These are phyloP conservation scores for Fusarium vanettenii DNA, from an alignment of 2,329 filamentous ascomycete species.

Conservation along the genomic window DNA sequence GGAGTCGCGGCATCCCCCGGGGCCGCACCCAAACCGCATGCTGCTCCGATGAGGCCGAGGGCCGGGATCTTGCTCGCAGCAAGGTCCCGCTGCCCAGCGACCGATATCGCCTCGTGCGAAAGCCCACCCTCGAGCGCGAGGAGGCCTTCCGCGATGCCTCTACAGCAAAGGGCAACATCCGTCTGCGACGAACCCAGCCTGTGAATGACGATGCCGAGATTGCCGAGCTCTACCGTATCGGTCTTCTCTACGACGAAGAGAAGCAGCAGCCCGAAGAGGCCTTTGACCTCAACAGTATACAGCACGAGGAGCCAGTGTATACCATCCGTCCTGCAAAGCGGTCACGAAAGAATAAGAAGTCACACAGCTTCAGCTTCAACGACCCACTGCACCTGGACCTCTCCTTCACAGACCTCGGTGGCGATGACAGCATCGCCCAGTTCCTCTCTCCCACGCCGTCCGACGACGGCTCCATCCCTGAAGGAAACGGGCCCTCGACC, in stretches of 20 bases:
- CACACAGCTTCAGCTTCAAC: slow-evolving; percentile 37
- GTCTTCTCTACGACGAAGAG: slow-evolving; percentile 58
- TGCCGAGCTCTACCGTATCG: slow-evolving; percentile 57
- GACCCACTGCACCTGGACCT: slow-evolving; percentile 52
- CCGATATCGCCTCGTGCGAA: slow-evolving; percentile 46
- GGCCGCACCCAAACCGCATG: slow-evolving; percentile 18
- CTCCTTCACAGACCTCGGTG: slow-evolving; percentile 56
- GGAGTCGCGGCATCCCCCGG: slow-evolving; percentile 25
- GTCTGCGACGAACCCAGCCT: slow-evolving; percentile 36
- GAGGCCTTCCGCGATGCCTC: slow-evolving; percentile 58
- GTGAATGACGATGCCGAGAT: slow-evolving; percentile 50
- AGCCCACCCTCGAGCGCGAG: slow-evolving; percentile 58
- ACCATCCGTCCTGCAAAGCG: slow-evolving; percentile 52
- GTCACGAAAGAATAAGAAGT: slow-evolving; percentile 42
- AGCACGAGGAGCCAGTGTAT: slow-evolving; percentile 52
- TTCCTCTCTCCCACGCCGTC: slow-evolving; percentile 45
- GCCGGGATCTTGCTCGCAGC: slow-evolving; percentile 50
- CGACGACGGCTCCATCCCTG: slow-evolving; percentile 28
- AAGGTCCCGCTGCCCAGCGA: slow-evolving; percentile 53
- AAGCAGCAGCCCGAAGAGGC: slow-evolving; percentile 47
- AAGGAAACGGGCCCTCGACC: slow-evolving; percentile 5
- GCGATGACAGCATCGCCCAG: slow-evolving; percentile 53
- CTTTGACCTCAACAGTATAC: slow-evolving; percentile 55
- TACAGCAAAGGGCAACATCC: slow-evolving; percentile 50
- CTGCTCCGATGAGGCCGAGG: slow-evolving; percentile 46